Evolutionary conservation across 75 land plant genomes (phyloP), one percentile per base, ranked within the genome.

Genomic region (Selaginella moellendorffii): DNA sequence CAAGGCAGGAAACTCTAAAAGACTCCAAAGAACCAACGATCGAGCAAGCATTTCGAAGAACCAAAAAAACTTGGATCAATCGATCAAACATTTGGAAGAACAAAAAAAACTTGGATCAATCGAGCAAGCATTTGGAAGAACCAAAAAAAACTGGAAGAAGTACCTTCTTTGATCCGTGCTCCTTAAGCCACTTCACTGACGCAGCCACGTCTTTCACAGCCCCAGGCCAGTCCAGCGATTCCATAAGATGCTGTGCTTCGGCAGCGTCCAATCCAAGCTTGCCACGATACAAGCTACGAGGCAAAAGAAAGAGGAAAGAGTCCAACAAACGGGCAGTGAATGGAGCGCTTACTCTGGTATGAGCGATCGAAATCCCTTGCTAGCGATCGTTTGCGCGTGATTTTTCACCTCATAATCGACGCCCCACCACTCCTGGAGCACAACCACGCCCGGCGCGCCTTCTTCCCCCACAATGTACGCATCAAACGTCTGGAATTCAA

Each of bases 401-500:
- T 87, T 91, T 74, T 88, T 91, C 28, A 91, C 69, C 69, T 91
- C 97, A 79, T 60, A 91, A 63, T 91, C 97, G 56, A 91, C 89
- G 28, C 97, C 97, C 97, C 97, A 91, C 97, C 97, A 91, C 69
- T 91, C 97, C 63, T 91, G 97, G 56, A 91, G 65, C 66, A 91
- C 95, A 24, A 91, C 88, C 60, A 91, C 80, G 5, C 95, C 97
- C 27, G 97, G 95, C 27, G 89, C 88, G 73, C 78, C 70, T 63
- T 80, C 89, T 68, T 81, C 83, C 14, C 97, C n/a, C 62, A 81
- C 75, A 54, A 91, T 93, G 65, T 91, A 91, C 0, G 85, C 88
- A 79, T 88, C 95, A 72, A 91, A 91, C 21, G 59, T 51, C 97
- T 91, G 75, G 14, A 54, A 18, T 36, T 36, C 46, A 36, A 36